Conservation (phyloP, 2,329 filamentous ascomycete genomes). For the Aphanoascus verrucosus region DNA sequence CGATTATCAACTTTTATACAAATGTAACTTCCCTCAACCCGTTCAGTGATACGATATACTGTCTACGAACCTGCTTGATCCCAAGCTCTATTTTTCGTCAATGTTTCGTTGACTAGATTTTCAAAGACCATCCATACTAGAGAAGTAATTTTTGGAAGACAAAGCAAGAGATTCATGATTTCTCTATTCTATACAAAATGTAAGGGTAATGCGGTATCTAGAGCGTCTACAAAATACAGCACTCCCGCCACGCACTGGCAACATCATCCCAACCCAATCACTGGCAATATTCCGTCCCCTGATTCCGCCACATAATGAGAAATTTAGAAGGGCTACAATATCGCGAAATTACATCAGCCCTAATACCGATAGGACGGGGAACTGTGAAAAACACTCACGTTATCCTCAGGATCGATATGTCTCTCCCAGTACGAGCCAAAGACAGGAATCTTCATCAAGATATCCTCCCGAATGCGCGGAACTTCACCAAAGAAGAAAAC, state of each 20-base stretch:
- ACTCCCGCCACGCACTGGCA: not conserved
- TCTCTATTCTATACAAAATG: slow-evolving; percentile 12
- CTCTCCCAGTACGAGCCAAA: slow-evolving; percentile 47
- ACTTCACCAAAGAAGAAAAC: slow-evolving; percentile 57
- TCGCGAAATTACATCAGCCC: not conserved
- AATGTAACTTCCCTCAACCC: no score
- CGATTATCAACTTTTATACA: no score
- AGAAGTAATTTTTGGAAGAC: no score
- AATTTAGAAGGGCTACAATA: slow-evolving; percentile 4
- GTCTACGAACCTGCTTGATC: no score
- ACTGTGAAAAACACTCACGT: slow-evolving; percentile 33
- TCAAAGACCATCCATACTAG: no score
- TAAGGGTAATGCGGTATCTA: slow-evolving; percentile 6
- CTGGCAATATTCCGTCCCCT: not conserved
- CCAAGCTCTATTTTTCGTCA: no score
- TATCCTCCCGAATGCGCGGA: slow-evolving; percentile 51
- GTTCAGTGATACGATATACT: no score
- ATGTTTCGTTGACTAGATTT: no score
- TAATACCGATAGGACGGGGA: not conserved
- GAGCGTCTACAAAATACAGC: not conserved
- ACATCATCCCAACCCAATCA: not conserved
- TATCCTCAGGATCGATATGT: slow-evolving; percentile 53
- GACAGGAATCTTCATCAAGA: slow-evolving; percentile 50
- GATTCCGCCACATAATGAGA: not conserved
- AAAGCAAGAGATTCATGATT: not conserved